phyloP scores from a whole-genome alignment of 2,329 filamentous ascomycete genomes.

The Geosmithia flava region DNA sequence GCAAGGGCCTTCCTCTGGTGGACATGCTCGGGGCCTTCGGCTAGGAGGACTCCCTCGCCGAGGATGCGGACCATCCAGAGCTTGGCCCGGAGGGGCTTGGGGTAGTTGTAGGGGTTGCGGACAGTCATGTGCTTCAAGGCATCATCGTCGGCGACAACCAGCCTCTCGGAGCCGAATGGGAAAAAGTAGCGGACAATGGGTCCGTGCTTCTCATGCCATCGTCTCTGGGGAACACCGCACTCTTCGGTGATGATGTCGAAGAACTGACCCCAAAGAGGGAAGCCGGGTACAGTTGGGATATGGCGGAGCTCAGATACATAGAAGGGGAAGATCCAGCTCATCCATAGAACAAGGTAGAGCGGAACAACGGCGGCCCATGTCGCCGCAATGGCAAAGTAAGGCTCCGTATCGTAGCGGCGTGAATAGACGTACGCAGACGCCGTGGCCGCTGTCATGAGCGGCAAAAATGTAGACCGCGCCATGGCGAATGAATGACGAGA shows the following conservation, averaged over 20 bases:
- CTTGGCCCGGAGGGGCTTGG: constrained; percentile 21
- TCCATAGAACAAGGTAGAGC: constrained; percentile 26
- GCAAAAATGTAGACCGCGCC: neutral
- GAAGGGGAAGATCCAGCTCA: constrained; percentile 24
- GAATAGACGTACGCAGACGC: neutral
- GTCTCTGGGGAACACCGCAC: constrained; percentile 25
- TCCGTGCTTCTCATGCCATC: constrained; percentile 26
- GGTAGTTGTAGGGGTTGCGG: constrained; percentile 26
- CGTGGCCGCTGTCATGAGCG: neutral
- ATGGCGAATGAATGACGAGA: neutral
- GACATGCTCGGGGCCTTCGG: constrained; percentile 26
- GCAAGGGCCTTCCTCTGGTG: constrained; percentile 12
- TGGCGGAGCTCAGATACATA: constrained; percentile 27
- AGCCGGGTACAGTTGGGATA: constrained; percentile 26
- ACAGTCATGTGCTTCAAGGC: constrained; percentile 29
- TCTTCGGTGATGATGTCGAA: constrained; percentile 26
- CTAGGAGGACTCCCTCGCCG: constrained; percentile 28
- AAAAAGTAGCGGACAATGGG: constrained; percentile 32
- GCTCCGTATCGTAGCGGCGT: neutral
- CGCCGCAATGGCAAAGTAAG: neutral
- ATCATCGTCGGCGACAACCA: constrained; percentile 29
- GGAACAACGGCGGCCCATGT: neutral
- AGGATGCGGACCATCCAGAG: constrained; percentile 28
- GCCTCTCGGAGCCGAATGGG: constrained; percentile 28
- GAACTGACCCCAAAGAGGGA: constrained; percentile 29